Conservation (phyloP, 306 rosid species). For the Trifolium subterraneum region DNA sequence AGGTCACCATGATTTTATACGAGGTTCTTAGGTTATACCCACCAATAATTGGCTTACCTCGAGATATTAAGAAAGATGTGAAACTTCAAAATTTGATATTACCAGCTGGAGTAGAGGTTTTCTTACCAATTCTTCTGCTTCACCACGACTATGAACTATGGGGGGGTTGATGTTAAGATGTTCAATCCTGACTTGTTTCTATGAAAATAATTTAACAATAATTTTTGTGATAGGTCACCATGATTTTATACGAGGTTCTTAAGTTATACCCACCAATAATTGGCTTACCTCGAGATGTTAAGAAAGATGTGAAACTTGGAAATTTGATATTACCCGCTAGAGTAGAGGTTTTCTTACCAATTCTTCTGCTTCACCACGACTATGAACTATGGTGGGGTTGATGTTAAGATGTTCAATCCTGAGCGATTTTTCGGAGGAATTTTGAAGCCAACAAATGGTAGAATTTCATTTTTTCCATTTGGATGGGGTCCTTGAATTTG, state of each 20-base stretch:
- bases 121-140: slow-evolving; percentile 33
- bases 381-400: slow-evolving; percentile 62
- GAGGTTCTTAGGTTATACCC: slow-evolving; percentile 70
- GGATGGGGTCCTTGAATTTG: slow-evolving; percentile 53
- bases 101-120: slow-evolving; percentile 49
- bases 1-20: slow-evolving; percentile 57
- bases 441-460: slow-evolving; percentile 50
- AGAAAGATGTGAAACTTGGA: slow-evolving; percentile 48
- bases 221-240: slow-evolving; percentile 49
- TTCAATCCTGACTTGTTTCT: slow-evolving; percentile 50
- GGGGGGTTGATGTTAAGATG: slow-evolving; percentile 59
- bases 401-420: slow-evolving; percentile 60
- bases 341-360: slow-evolving; percentile 43
- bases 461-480: slow-evolving; percentile 55
- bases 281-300: background rate
- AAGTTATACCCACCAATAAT: slow-evolving; percentile 53
- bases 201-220: too few relatives aligned
- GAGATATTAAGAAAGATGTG: slow-evolving; percentile 34
- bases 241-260: slow-evolving; percentile 59
- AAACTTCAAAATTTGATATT: slow-evolving; percentile 47
- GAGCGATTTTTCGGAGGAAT: slow-evolving; percentile 61
- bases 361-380: slow-evolving; percentile 44
- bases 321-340: slow-evolving; percentile 48
- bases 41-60: background rate
- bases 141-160: slow-evolving; percentile 57